Evolutionary conservation across 148 eudicot genomes (phyloP), one percentile per base, ranked within the genome.

Genomic region (Rhododendron simsii): DNA sequence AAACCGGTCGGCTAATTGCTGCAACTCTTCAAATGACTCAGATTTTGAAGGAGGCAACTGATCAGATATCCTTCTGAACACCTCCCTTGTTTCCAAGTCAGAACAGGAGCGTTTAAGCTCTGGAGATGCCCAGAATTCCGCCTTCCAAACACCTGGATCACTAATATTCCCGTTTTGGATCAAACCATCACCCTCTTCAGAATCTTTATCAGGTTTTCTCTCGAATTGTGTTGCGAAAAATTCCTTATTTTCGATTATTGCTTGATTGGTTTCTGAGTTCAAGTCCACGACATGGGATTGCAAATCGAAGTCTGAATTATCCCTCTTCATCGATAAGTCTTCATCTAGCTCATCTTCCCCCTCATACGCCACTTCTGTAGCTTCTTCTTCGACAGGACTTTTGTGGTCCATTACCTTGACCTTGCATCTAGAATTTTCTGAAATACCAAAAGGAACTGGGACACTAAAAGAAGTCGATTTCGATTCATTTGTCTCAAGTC

Each of bases 31-130:
- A 87, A 87, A 95, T 14, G 99, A 96, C 76, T 89, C 92, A 16
- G 89, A 85, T 74, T 93, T 91, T 2, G 93, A 85, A 84, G 78
- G 86, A 83, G 93, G 93, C 61, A 94, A 74, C 87, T 89, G 86
- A 63, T 89, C 90, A 71, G 88, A 88, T n/a, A 94, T 89, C 85
- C 87, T 91, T 84, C 92, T 86, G 15, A 91, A 87, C 74, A 89
- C 92, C 81, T 91, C 90, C 85, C 98, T 88, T 2, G 94, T 91
- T 83, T 92, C 97, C 37, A 93, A 84, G 83, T 87, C 87, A 16
- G 99, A 96, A 88, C 99, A 96, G 7, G 98, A 94, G 48, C 99
- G 97, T 81, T 91, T 88, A 73, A 96, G 96, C 86, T 88, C 89
- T 2, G 98, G 96, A 28, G 94, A 91, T 39, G 88, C 91, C 93